Conservation (phyloP, 2,329 filamentous ascomycete species). For the Monosporascus sp. region DNA sequence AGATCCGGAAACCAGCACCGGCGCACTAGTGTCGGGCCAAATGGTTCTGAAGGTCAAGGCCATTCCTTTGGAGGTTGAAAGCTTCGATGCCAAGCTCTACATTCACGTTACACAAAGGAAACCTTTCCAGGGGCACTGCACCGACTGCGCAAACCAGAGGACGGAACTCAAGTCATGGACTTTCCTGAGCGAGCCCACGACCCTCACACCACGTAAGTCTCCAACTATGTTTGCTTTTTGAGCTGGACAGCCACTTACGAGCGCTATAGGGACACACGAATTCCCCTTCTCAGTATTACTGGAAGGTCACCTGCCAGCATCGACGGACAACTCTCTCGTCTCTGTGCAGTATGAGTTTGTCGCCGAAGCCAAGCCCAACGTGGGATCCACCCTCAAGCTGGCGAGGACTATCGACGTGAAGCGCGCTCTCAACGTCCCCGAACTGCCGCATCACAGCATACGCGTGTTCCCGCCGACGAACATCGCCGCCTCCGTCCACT, state of each 20-base stretch:
- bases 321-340: slow-evolving; percentile 67
- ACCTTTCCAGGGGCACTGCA: slow-evolving; percentile 74
- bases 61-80: slow-evolving; percentile 59
- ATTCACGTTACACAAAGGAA: slow-evolving; percentile 72
- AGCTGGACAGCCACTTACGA: slow-evolving; percentile 13
- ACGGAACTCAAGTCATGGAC: slow-evolving; percentile 76
- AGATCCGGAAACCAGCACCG: slow-evolving; percentile 65
- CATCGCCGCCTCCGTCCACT: slow-evolving; percentile 77
- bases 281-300: slow-evolving; percentile 89
- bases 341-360: slow-evolving; percentile 74
- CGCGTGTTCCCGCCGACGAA: slow-evolving; percentile 96
- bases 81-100: slow-evolving; percentile 66
- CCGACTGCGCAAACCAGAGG: slow-evolving; percentile 65
- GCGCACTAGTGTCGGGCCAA: slow-evolving; percentile 80
- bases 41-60: slow-evolving; percentile 69
- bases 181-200: slow-evolving; percentile 57
- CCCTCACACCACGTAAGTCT: slow-evolving; percentile 42
- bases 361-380: slow-evolving; percentile 57
- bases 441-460: slow-evolving; percentile 79
- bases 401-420: slow-evolving; percentile 66
- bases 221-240: neutral
- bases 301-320: slow-evolving; percentile 78
- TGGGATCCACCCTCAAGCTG: slow-evolving; percentile 55
- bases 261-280: slow-evolving; percentile 55
- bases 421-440: slow-evolving; percentile 69